A percentile compares a stretch with the other conserved stretches of the same genome.
phyloP scores from a whole-genome alignment of 108 stramenopile species.

The Conticribra weissflogii region DNA sequence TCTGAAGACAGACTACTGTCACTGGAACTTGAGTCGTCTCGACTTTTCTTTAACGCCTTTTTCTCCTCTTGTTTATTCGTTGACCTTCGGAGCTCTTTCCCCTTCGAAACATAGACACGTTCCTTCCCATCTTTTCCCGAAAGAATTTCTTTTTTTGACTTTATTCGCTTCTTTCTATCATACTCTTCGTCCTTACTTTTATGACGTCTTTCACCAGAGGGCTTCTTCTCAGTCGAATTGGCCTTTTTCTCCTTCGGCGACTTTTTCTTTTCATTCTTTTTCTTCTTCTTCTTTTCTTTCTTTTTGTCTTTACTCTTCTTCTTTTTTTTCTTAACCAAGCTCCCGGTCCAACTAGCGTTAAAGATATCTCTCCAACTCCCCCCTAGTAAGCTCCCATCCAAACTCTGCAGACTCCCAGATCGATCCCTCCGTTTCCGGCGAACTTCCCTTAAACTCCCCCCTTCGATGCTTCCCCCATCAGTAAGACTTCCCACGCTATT shows the following conservation, averaged over 20 bases:
- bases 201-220: neutral
- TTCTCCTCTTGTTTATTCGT: neutral
- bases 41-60: constrained; percentile 13
- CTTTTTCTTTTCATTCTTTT: neutral
- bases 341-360: constrained; percentile 20
- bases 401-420: too few relatives aligned
- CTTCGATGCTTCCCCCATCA: constrained; percentile 9
- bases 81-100: neutral
- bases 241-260: constrained; percentile 19
- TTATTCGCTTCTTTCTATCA: constrained; percentile 7
- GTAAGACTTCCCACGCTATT: constrained; percentile 11
- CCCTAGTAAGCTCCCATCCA: constrained; percentile 15
- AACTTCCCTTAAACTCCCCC: neutral
- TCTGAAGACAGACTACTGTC: neutral
- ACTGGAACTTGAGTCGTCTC: neutral
- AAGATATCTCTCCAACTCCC: constrained; percentile 18
- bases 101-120: neutral
- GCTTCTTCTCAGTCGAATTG: constrained; percentile 6
- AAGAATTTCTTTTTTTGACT: constrained; percentile 1
- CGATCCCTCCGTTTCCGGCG: too few relatives aligned
- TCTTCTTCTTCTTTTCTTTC: constrained; percentile 24
- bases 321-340: constrained; percentile 8
- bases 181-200: constrained; percentile 11
- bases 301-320: constrained; percentile 11
- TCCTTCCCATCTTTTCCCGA: constrained; percentile 4